phyloP scores from a whole-genome alignment of 441 rosid genomes.

The Viola pubescens region DNA sequence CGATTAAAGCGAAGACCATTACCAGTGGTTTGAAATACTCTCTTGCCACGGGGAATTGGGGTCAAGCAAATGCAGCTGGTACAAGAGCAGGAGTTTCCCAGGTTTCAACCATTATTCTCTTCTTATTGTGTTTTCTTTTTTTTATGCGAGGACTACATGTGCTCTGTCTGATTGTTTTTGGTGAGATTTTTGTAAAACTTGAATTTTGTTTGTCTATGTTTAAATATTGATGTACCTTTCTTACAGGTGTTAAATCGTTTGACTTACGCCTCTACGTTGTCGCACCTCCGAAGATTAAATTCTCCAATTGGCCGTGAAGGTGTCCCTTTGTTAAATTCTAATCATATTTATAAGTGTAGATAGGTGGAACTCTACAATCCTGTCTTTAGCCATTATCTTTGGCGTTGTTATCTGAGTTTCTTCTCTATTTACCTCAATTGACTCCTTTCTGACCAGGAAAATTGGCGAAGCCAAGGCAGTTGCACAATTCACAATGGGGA shows the following conservation, averaged over 20 bases:
- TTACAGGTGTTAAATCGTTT: conserved; percentile 86
- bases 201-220: neutral
- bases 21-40: conserved; percentile 95
- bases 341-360: neutral
- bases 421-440: conserved; percentile 6
- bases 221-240: neutral
- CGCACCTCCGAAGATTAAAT: conserved; percentile 91
- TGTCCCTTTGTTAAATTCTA: conserved; percentile 18
- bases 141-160: neutral
- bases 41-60: conserved; percentile 99
- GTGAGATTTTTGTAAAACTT: neutral
- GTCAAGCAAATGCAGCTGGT: conserved; percentile 98
- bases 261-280: conserved; percentile 94
- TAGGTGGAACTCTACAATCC: too few relatives aligned
- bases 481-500: conserved; percentile 99
- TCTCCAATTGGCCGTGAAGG: conserved; percentile 99
- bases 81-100: conserved; percentile 99
- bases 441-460: conserved; percentile 47
- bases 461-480: conserved; percentile 95
- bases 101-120: conserved; percentile 35
- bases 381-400: too few relatives aligned
- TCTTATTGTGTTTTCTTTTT: neutral
- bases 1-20: conserved; percentile 93
- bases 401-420: neutral
- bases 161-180: neutral